These are phyloP conservation scores for Hypoxylon sp. DNA, from an alignment of 2,329 filamentous ascomycete species.

Conservation along the genomic window DNA sequence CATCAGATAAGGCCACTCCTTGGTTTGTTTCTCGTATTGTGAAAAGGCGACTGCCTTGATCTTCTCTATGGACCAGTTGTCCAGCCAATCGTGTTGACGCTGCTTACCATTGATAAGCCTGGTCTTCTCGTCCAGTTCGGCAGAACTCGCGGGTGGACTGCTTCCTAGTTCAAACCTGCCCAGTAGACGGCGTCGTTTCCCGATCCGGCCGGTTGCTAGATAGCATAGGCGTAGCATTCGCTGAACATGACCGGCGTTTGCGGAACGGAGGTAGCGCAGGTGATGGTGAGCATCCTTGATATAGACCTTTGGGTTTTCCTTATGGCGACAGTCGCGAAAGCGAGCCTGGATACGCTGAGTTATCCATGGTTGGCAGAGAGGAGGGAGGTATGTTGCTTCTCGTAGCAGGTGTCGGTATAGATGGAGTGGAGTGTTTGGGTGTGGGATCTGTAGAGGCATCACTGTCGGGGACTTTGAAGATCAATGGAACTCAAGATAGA, in stretches of 20 bases:
- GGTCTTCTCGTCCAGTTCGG: slow-evolving; percentile 56
- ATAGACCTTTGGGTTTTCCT: slow-evolving; percentile 49
- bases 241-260: slow-evolving; percentile 65
- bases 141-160: slow-evolving; percentile 59
- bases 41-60: slow-evolving; percentile 60
- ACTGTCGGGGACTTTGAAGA: not conserved
- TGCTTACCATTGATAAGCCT: slow-evolving; percentile 11
- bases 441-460: slow-evolving; percentile 57
- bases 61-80: slow-evolving; percentile 66
- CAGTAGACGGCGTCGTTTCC: slow-evolving; percentile 66
- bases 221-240: slow-evolving; percentile 65
- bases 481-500: not conserved
- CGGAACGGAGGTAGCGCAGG: slow-evolving; percentile 67
- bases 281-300: slow-evolving; percentile 60
- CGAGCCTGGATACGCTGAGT: slow-evolving; percentile 60
- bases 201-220: slow-evolving; percentile 67
- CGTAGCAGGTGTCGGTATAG: slow-evolving; percentile 73
- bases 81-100: slow-evolving; percentile 59
- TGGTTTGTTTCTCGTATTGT: slow-evolving; percentile 58
- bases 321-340: slow-evolving; percentile 61
- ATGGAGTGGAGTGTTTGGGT: slow-evolving; percentile 57
- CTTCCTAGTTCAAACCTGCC: slow-evolving; percentile 57
- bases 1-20: slow-evolving; percentile 50
- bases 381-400: slow-evolving; percentile 72
- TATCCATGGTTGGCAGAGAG: slow-evolving; percentile 63